Percentiles rank a stretch among this genome's conserved stretches.
Conservation (phyloP, 2,329 filamentous ascomycete genomes). For the Cladosporium phlei region DNA sequence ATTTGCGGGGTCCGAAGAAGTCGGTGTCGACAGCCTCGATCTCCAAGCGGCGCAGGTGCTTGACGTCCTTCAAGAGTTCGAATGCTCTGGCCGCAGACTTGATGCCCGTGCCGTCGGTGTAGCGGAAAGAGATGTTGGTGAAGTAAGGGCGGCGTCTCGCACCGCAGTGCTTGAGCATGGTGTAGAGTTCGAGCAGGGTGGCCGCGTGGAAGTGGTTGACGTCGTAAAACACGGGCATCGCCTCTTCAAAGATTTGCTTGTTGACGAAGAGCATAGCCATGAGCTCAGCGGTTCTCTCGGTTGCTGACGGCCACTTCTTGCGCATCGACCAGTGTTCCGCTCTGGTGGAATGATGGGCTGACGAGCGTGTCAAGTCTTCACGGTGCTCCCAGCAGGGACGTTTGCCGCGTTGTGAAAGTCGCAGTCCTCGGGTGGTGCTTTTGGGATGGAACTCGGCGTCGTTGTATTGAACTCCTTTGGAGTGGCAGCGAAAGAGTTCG, state of each 20-base stretch:
- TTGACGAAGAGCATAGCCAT: slow-evolving; percentile 18
- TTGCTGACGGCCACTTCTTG: neutral
- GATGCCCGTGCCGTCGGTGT: neutral
- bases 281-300: slow-evolving; percentile 5
- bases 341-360: no score
- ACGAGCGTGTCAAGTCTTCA: no score
- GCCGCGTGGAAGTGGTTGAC: slow-evolving; percentile 16
- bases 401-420: neutral
- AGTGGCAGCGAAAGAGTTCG: neutral
- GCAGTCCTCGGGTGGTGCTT: neutral
- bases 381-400: no score
- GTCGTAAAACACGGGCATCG: slow-evolving; percentile 17
- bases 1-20: neutral
- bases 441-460: neutral
- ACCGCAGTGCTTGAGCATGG: neutral
- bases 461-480: neutral
- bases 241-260: slow-evolving; percentile 21
- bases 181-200: neutral
- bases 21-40: neutral
- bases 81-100: neutral
- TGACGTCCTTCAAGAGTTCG: neutral
- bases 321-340: neutral
- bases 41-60: neutral
- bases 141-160: neutral
- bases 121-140: neutral